These are phyloP conservation scores for Kwoniella bestiolae DNA, from an alignment of 768 basidiomycete species.

Conservation along the genomic window DNA sequence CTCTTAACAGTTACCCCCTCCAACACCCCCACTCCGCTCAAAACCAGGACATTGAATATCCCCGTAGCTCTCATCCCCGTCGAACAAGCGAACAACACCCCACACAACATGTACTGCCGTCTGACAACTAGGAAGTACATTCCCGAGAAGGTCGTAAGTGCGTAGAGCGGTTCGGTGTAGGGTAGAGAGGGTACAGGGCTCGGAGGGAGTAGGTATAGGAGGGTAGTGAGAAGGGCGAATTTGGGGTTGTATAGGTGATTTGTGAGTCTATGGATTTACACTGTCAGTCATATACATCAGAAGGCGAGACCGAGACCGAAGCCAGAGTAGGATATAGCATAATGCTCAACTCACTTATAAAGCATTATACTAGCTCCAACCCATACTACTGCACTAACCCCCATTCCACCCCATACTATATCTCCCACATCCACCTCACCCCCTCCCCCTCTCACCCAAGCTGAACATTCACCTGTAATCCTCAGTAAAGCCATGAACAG, in stretches of 20 bases:
- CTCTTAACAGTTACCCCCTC: not conserved
- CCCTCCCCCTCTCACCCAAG: slow-evolving; percentile 1
- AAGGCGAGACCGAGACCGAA: slow-evolving; percentile 47
- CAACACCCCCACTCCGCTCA: slow-evolving; percentile 32
- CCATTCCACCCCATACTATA: slow-evolving; percentile 40
- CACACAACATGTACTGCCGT: slow-evolving; percentile 21
- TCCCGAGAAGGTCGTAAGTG: slow-evolving; percentile 77
- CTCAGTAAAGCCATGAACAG: slow-evolving; percentile 68
- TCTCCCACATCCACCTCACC: slow-evolving; percentile 15
- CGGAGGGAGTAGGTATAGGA: slow-evolving; percentile 77
- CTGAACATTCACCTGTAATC: slow-evolving; percentile 28
- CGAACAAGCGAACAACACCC: slow-evolving; percentile 35
- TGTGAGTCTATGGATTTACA: slow-evolving; percentile 60
- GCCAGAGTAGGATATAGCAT: not conserved
- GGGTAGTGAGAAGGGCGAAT: slow-evolving; percentile 67
- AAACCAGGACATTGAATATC: slow-evolving; percentile 35
- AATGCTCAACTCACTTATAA: slow-evolving; percentile 55
- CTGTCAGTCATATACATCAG: slow-evolving; percentile 60
- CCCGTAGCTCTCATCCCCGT: slow-evolving; percentile 50
- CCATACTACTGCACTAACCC: slow-evolving; percentile 32
- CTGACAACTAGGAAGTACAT: slow-evolving; percentile 26
- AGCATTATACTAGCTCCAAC: slow-evolving; percentile 47
- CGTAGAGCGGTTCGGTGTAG: slow-evolving; percentile 86
- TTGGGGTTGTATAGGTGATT: slow-evolving; percentile 63
- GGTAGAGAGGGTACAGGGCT: slow-evolving; percentile 77